Evolutionary conservation across 1,284 basidiomycete species (phyloP), one percentile per base, ranked within the genome.

Genomic region (Naganishia sp.): DNA sequence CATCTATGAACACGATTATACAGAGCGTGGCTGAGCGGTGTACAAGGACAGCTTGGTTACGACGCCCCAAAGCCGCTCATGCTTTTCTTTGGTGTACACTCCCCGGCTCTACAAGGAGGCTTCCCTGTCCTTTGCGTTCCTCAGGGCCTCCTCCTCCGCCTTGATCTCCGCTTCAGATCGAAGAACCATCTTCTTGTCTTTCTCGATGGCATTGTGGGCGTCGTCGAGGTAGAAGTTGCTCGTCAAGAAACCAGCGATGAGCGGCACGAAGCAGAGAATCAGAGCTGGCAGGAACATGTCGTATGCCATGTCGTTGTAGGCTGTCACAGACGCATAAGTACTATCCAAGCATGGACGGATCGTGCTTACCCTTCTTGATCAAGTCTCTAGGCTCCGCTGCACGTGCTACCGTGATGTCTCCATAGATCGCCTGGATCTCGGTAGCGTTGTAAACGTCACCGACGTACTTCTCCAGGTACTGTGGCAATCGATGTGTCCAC

Each of bases 401-500:
- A 7, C 73, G 65, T 3, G 76, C 77, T 13, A 72, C 68, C 28
- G 63, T 46, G 44, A 76, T 74, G 39, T 55, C 68, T 18, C 74
- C 74, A 55, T 75, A 76, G 56, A 78, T 75, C 16, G 65, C 71
- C 15, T 66, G 75, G 59, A 78, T 74, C 28, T 68, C 69, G 11
- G 68, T 73, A 15, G 72, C 57, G 63, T 73, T 75, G 56, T 72
- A 55, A 33, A 69, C 60, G 52, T 70, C 71, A 3, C 71, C 65
- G 36, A 76, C 54, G 60, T 72, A 72, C 63, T 73, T 56, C 18
- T 69, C 55, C 56, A 68, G 23, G 21, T 64, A 53, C 25, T 60
- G 59, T 6, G 74, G 73, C 7, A 80, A 66, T 25, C 68, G 66
- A 15, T 72, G 53, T 21, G 72, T 74, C 76, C 79, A 80, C n/a